A percentile compares a stretch with the other conserved stretches of the same genome.
Conservation (phyloP, 2,329 filamentous ascomycete species). For the Beauveria medogensis region DNA sequence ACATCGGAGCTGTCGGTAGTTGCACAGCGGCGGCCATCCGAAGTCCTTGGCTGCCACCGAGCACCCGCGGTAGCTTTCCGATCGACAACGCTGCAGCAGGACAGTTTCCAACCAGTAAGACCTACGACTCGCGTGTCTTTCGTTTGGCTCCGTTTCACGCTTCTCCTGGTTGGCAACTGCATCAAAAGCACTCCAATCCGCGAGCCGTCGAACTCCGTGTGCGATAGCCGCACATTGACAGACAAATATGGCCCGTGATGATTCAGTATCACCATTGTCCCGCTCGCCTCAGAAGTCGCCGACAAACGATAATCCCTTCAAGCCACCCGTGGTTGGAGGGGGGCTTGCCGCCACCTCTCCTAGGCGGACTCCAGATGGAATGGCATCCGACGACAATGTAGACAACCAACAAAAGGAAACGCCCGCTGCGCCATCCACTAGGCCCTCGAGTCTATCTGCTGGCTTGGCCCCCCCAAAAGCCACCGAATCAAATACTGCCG, state of each 20-base stretch:
- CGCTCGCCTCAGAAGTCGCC: constrained; percentile 13
- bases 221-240: neutral
- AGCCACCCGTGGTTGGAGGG: constrained; percentile 30
- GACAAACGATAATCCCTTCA: constrained; percentile 15
- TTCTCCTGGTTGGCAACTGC: neutral
- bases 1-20: neutral
- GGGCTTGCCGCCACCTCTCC: constrained; percentile 18
- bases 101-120: neutral
- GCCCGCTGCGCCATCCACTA: neutral
- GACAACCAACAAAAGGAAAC: neutral
- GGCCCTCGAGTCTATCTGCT: neutral
- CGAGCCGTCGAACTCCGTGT: neutral
- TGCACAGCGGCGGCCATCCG: neutral
- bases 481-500: constrained; percentile 21
- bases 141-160: neutral
- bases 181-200: neutral
- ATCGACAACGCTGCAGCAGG: neutral
- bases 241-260: constrained; percentile 14
- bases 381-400: neutral
- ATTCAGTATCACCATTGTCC: constrained; percentile 20
- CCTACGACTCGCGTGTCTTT: neutral
- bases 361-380: neutral
- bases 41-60: neutral
- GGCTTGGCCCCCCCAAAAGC: neutral
- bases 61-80: neutral